phyloP scores from a whole-genome alignment of 2,329 filamentous ascomycete genomes.

The Botrytis squamosa region DNA sequence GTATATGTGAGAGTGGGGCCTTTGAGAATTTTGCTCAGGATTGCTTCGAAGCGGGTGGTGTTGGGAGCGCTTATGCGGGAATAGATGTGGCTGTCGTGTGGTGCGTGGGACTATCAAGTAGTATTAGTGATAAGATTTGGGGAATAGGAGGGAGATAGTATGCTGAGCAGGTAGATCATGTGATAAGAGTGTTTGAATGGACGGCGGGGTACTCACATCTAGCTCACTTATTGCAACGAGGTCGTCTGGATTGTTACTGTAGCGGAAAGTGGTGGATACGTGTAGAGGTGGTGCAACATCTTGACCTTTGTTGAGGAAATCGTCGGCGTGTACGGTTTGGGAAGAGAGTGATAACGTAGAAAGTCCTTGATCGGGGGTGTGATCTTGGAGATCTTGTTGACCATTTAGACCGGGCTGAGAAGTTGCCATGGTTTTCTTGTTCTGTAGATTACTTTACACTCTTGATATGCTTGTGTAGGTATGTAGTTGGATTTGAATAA shows the following conservation, averaged over 20 bases:
- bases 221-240: slow-evolving; percentile 54
- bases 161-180: slow-evolving; percentile 26
- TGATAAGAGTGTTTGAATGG: slow-evolving; percentile 22
- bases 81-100: slow-evolving; percentile 71
- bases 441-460: not conserved
- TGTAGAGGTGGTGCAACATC: slow-evolving; percentile 89
- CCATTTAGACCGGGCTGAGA: slow-evolving; percentile 24
- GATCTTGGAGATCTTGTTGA: slow-evolving; percentile 25
- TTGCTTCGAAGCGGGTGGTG: slow-evolving; percentile 78
- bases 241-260: slow-evolving; percentile 66
- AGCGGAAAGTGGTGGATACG: slow-evolving; percentile 88
- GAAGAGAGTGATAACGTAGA: slow-evolving; percentile 59
- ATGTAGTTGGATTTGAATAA: not conserved
- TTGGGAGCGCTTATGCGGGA: slow-evolving; percentile 78
- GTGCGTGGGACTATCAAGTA: slow-evolving; percentile 39
- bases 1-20: slow-evolving; percentile 73
- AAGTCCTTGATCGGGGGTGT: slow-evolving; percentile 24
- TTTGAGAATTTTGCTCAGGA: slow-evolving; percentile 71
- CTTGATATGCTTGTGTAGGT: not conserved
- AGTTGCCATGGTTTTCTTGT: slow-evolving; percentile 27
- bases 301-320: slow-evolving; percentile 68
- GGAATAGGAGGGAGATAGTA: not conserved
- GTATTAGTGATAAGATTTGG: slow-evolving; percentile 39
- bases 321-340: slow-evolving; percentile 77
- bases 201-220: slow-evolving; percentile 49